Base-by-base conservation (phyloP, 768 basidiomycete species). In the Russula griseocarnosa region DNA sequence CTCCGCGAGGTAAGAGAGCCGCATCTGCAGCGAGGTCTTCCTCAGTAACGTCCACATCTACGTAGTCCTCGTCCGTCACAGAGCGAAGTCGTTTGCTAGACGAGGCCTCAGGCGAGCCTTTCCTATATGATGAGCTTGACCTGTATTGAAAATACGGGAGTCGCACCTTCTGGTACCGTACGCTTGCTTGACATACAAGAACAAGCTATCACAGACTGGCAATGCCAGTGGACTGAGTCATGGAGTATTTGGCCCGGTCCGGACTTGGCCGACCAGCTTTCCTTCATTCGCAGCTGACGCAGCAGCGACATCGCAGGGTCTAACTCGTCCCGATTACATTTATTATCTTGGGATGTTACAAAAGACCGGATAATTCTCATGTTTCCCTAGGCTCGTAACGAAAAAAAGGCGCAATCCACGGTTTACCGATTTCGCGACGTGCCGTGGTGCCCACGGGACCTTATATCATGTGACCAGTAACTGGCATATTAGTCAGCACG, bases 401-500 rank as follows among this genome's bases (percentile, higher is more conserved):
- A 94, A 75, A 96, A 98, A 76, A 99, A 98, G 75, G 92, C 94
- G 2, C 94, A 96, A 76, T 92, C 90, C n/a, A 94, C 92, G 90
- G 81, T 93, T 32, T 92, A 93, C 73, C 91, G 94, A 62, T 98
- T 99, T 77, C 89, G 96, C 60, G 94, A 98, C 3, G 9, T 34
- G 34, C 34, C 11, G 2, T 13, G 34, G 11, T 36, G 34, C 34
- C 28, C 34, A 13, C 34, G 34, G 34, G 34, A 36, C 34, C 36
- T 26, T 16, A n/a, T 10, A 40, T 60, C 60, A 47, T 51, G 52
- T 61, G 60, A 1, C n/a, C 4, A 2, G 9, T n/a, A 14, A 20
- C 5, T 9, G 42, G 20, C 7, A 2, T 11, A 16, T 66, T 66
- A 50, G 66, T 65, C 58, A 65, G 57, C 66, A 13, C 1, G 8